phyloP scores from a whole-genome alignment of 1,284 basidiomycete genomes.

The Phellinidium pouzarii region DNA sequence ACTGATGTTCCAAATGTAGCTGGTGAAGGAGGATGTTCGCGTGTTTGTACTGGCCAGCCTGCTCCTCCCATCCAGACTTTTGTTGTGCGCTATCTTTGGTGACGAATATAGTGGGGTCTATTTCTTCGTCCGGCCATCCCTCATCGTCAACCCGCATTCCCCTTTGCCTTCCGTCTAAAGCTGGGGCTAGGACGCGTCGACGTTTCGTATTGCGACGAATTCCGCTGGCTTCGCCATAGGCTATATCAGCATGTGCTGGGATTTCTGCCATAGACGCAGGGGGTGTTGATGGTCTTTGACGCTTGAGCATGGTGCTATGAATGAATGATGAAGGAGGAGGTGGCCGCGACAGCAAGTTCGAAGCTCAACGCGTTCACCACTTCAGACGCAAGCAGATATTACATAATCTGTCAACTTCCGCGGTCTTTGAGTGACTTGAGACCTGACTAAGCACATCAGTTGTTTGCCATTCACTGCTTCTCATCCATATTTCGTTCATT shows the following conservation, averaged over 20 bases:
- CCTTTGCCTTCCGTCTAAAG: conserved; percentile 19
- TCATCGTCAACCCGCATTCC: conserved; percentile 27
- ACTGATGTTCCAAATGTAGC: conserved; percentile 58
- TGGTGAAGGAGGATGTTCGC: conserved; percentile 60
- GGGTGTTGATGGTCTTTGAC: conserved; percentile 51
- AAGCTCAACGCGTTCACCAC: no score
- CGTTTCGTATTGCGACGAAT: conserved; percentile 26
- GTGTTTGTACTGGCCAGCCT: conserved; percentile 40
- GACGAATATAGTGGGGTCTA: conserved; percentile 13
- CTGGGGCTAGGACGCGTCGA: conserved; percentile 27
- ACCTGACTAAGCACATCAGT: no score
- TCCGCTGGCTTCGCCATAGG: conserved; percentile 1
- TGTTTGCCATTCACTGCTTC: no score
- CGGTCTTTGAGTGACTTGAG: no score
- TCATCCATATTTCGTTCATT: not conserved
- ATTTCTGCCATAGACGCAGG: conserved; percentile 34
- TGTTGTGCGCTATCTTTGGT: conserved; percentile 5
- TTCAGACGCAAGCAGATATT: no score
- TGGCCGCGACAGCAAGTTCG: not conserved
- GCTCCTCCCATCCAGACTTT: conserved; percentile 22
- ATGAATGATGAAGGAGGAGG: not conserved
- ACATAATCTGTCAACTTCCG: no score
- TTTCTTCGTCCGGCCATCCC: conserved; percentile 28
- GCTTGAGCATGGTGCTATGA: conserved; percentile 56
- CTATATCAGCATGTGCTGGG: conserved; percentile 24